Evolutionary conservation across 768 basidiomycete species (phyloP).

Genomic region (Lentinula sp.): DNA sequence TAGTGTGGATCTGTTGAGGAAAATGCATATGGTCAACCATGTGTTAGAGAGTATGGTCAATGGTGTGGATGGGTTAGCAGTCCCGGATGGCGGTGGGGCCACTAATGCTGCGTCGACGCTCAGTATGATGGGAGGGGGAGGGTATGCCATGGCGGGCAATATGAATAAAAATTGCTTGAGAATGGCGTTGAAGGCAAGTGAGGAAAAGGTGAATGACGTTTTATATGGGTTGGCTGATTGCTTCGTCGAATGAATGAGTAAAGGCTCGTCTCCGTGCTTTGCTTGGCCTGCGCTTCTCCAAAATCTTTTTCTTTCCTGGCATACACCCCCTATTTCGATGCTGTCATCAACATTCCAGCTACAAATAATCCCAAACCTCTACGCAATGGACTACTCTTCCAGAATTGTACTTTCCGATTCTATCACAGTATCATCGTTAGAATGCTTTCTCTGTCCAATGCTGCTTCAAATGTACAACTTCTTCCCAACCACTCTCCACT

Average conservation of each 20-base stretch:
- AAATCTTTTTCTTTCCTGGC: neutral
- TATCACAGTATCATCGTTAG: neutral
- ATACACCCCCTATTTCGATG: neutral
- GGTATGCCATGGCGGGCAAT: slow-evolving; percentile 25
- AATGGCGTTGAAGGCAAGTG: slow-evolving; percentile 32
- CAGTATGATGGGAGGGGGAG: slow-evolving; percentile 7
- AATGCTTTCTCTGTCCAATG: neutral
- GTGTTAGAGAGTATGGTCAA: slow-evolving; percentile 39
- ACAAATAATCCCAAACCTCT: neutral
- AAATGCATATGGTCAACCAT: slow-evolving; percentile 41
- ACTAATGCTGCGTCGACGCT: neutral
- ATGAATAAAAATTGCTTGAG: slow-evolving; percentile 41
- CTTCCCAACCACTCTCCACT: neutral
- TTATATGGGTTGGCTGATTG: slow-evolving; percentile 6
- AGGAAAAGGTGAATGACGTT: slow-evolving; percentile 37
- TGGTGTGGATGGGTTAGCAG: slow-evolving; percentile 21
- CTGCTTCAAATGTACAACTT: neutral
- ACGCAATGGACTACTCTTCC: neutral
- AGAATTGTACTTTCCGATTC: neutral
- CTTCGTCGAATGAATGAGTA: neutral
- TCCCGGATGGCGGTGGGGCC: neutral
- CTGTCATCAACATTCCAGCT: neutral
- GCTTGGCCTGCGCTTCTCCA: neutral
- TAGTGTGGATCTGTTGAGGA: slow-evolving; percentile 38
- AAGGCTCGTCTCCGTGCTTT: neutral